phyloP scores from a whole-genome alignment of 495 filamentous ascomycete genomes.

The Aspergillus incahuasiensis region DNA sequence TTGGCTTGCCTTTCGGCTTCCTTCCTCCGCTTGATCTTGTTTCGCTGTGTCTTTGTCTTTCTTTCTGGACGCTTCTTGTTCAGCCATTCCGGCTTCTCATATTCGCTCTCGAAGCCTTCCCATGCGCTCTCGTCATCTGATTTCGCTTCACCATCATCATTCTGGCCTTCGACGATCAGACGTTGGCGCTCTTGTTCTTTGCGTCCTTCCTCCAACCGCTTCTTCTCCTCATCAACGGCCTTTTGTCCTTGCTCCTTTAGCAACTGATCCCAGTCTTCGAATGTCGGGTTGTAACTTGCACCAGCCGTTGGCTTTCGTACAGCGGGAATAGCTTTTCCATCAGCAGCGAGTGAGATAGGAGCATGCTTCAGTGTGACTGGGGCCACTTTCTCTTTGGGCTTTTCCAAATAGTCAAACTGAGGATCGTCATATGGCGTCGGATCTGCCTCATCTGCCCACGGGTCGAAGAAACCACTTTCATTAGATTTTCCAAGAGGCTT shows the following conservation, averaged over 20 bases:
- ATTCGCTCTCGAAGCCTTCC: constrained; percentile 77
- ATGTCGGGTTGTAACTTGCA: constrained; percentile 85
- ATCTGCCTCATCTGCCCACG: constrained; percentile 62
- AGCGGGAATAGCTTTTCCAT: constrained; percentile 71
- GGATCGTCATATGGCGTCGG: constrained; percentile 40
- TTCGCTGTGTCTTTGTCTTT: constrained; percentile 81
- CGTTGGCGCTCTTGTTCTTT: constrained; percentile 53
- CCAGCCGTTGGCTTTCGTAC: constrained; percentile 73
- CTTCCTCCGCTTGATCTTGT: constrained; percentile 81
- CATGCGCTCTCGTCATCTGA: constrained; percentile 83
- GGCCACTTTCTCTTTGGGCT: constrained; percentile 59
- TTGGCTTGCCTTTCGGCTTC: constrained; percentile 70
- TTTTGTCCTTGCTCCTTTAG: constrained; percentile 68
- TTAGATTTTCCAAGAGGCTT: constrained; percentile 52
- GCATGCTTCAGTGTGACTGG: constrained; percentile 71
- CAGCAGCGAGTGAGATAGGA: constrained; percentile 74
- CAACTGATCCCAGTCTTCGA: constrained; percentile 75
- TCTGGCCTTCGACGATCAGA: constrained; percentile 54
- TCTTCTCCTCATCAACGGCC: constrained; percentile 74
- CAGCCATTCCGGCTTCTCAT: constrained; percentile 55
- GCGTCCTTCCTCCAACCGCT: constrained; percentile 63
- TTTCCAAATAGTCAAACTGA: constrained; percentile 56
- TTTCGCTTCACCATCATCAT: constrained; percentile 63
- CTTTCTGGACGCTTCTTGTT: constrained; percentile 69
- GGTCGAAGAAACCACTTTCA: constrained; percentile 61